Conservation (phyloP, 371 early-diverging fungal species). For the Enterocytospora artemiae region DNA sequence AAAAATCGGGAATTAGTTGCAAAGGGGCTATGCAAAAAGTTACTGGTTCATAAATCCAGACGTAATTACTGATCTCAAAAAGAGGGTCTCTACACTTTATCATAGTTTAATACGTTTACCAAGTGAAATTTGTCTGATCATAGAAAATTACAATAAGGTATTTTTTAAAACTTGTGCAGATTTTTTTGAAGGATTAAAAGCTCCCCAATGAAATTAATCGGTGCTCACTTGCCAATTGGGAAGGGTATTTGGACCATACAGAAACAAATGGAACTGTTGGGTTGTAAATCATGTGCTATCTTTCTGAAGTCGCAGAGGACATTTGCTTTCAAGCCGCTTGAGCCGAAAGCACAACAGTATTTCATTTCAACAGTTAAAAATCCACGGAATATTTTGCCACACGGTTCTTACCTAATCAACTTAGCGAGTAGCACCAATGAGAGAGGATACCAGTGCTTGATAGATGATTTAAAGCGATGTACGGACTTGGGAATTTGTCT, state of each 20-base stretch:
- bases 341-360: slow-evolving; percentile 16
- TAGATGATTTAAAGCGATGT: slow-evolving; percentile 63
- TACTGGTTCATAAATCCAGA: slow-evolving; percentile 24
- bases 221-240: slow-evolving; percentile 57
- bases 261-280: slow-evolving; percentile 47
- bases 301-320: slow-evolving; percentile 57
- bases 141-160: too few relatives aligned
- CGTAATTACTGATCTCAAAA: too few relatives aligned
- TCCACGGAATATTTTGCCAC: slow-evolving; percentile 59
- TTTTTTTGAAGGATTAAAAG: slow-evolving; percentile 10
- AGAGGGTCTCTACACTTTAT: too few relatives aligned
- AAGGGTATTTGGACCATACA: slow-evolving; percentile 54
- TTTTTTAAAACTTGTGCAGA: background rate
- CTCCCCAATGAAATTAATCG: slow-evolving; percentile 31
- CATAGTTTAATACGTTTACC: too few relatives aligned
- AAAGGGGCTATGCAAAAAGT: background rate
- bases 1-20: background rate
- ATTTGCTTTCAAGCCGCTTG: slow-evolving; percentile 27
- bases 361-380: slow-evolving; percentile 34
- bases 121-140: too few relatives aligned
- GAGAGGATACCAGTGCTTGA: slow-evolving; percentile 57
- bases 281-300: slow-evolving; percentile 49
- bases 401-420: slow-evolving; percentile 64
- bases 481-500: slow-evolving; percentile 59
- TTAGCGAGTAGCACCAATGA: slow-evolving; percentile 60